phyloP scores from a whole-genome alignment of 192 early-diverging fungal species.

The Pilobolus umbonatus region DNA sequence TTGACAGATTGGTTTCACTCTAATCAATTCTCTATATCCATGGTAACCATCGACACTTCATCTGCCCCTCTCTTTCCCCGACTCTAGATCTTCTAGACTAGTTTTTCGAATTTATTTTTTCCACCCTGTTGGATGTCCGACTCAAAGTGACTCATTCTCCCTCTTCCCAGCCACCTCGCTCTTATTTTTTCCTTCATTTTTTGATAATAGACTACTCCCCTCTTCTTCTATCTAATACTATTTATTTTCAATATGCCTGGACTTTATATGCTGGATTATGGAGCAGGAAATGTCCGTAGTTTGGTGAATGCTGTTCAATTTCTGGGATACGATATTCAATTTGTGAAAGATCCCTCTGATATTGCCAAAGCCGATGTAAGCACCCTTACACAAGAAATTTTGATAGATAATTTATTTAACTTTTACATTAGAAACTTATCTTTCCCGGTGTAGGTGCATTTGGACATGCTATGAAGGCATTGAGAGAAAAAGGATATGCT shows the following conservation, averaged over 20 bases:
- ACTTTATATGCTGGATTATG: constrained; percentile 93
- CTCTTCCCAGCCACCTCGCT: too few species aligned
- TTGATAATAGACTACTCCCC: too few species aligned
- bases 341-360: constrained; percentile 71
- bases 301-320: constrained; percentile 89
- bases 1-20: too few species aligned
- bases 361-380: constrained; percentile 85
- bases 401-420: background rate
- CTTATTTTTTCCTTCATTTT: too few species aligned
- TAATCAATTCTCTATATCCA: too few species aligned
- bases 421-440: constrained; percentile 75
- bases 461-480: constrained; percentile 81
- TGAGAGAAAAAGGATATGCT: constrained; percentile 69
- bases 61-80: too few species aligned
- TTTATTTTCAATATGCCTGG: constrained; percentile 36
- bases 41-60: too few species aligned
- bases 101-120: too few species aligned
- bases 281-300: constrained; percentile 98
- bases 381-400: background rate
- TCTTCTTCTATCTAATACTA: too few species aligned
- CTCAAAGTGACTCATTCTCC: too few species aligned
- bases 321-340: constrained; percentile 82
- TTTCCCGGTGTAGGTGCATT: constrained; percentile 99
- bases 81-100: too few species aligned
- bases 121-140: too few species aligned